Evolutionary conservation across 2,329 filamentous ascomycete genomes (phyloP), one percentile per base, ranked within the genome.

Genomic region (Colletotrichum sp.): DNA sequence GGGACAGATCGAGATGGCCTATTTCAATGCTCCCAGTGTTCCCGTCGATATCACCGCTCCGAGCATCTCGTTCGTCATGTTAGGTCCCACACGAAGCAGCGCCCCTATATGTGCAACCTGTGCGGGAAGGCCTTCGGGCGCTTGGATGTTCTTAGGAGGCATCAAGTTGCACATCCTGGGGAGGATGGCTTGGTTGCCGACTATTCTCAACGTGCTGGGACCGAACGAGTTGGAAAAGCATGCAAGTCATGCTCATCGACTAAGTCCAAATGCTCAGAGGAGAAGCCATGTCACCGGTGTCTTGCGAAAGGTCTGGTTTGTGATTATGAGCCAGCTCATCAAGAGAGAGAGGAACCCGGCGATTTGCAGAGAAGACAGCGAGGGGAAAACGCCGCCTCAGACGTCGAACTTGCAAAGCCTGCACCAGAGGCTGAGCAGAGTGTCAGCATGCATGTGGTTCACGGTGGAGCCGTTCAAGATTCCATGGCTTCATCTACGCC

Each of bases 251-350:
- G 69, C 21, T 36, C 55, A 3, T 34, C 26, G 6, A 36, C 69
- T 18, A 71, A 71, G n/a, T 32, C 64, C 24, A 71, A 67, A 34
- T 67, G 69, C 21, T 71, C 69, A 9, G 69, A 71, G 34, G 18
- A 64, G 26, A 71, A 66, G 34, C 61, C 43, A 52, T 52, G 43
- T 13, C 43, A 52, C n/a, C 43, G 43, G 10, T 52, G 43, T 52
- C 43, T 52, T 21, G 43, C 43, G n/a, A 52, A 52, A 7, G 61
- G 61, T 2, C 7, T 43, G 14, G 10, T 21, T 5, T 71, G 69
- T 9, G 62, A 66, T 5, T 59, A 30, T 30, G 24, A 26, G 13
- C 18, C 56, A 13, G 26, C 10, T 52, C n/a, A 59, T 8, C 16
- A 30, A 8, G 26, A n/a, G 26, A 4, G 21, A 30, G 26, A 58